Conservation (phyloP, 2,329 filamentous ascomycete genomes). For the Hypoxylon sp. region DNA sequence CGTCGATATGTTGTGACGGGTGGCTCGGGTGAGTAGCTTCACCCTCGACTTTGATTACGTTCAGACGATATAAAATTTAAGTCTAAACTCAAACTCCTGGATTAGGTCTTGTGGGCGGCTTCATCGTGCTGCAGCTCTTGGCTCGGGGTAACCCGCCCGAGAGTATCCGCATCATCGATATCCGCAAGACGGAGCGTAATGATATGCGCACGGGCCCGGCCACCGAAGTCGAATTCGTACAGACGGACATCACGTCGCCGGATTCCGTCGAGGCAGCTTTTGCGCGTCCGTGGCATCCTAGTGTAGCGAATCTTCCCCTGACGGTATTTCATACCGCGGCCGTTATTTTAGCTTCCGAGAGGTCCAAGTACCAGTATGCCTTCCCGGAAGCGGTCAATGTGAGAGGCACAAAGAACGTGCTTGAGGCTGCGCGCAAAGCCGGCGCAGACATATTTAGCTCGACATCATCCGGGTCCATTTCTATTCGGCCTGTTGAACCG, state of each 20-base stretch:
- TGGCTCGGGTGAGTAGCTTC: constrained; percentile 59
- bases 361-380: constrained; percentile 61
- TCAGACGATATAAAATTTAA: not conserved
- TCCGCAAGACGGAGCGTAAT: constrained; percentile 60
- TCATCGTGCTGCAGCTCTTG: constrained; percentile 68
- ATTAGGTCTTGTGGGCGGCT: constrained; percentile 69
- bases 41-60: constrained; percentile 1
- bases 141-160: constrained; percentile 65
- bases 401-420: constrained; percentile 64
- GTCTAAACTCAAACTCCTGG: constrained; percentile 12
- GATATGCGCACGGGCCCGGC: constrained; percentile 59
- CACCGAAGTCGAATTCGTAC: constrained; percentile 59
- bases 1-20: constrained; percentile 64
- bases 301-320: constrained; percentile 61
- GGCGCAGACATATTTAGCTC: constrained; percentile 67
- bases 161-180: constrained; percentile 69
- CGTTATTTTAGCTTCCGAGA: constrained; percentile 66
- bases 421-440: constrained; percentile 62
- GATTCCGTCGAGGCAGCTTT: constrained; percentile 63
- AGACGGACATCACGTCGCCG: constrained; percentile 66
- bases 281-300: constrained; percentile 61
- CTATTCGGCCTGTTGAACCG: constrained; percentile 50
- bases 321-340: constrained; percentile 73
- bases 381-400: constrained; percentile 66
- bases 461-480: constrained; percentile 67